phyloP scores from a whole-genome alignment of 2,329 filamentous ascomycete genomes.

The Diaporthe sp. region DNA sequence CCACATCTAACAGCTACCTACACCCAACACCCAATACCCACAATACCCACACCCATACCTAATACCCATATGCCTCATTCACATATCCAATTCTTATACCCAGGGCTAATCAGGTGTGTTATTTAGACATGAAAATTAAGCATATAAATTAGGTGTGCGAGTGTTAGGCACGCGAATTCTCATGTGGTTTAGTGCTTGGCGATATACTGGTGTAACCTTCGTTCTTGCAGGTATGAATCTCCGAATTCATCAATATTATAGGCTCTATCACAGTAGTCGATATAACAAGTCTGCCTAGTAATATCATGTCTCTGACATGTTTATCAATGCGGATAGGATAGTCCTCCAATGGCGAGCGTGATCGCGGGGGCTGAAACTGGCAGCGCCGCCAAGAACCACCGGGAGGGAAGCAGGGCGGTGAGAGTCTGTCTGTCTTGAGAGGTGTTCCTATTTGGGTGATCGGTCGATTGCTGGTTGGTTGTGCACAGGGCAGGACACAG shows the following conservation, averaged over 20 bases:
- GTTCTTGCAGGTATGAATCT: too few species aligned
- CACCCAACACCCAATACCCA: too few species aligned
- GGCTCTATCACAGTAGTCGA: background rate
- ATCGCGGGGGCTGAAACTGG: conserved; percentile 14
- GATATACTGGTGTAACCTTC: too few species aligned
- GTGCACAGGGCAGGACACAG: background rate
- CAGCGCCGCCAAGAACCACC: conserved; percentile 1
- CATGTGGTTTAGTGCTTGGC: too few species aligned
- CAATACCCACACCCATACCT: too few species aligned
- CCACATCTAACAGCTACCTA: too few species aligned
- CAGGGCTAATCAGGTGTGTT: too few species aligned
- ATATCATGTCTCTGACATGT: conserved; percentile 4
- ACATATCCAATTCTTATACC: too few species aligned
- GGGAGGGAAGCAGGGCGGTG: conserved; percentile 12
- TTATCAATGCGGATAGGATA: conserved; percentile 23
- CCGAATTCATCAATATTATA: background rate
- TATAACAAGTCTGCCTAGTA: background rate
- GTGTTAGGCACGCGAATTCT: too few species aligned
- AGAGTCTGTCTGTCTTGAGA: background rate
- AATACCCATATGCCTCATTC: background rate
- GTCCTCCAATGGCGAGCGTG: conserved; percentile 19
- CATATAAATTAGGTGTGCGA: too few species aligned
- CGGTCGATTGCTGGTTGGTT: background rate
- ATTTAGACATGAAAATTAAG: too few species aligned
- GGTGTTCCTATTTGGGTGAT: background rate